phyloP scores from a whole-genome alignment of 2,329 filamentous ascomycete species.

The Proliferodiscus dingleyae region DNA sequence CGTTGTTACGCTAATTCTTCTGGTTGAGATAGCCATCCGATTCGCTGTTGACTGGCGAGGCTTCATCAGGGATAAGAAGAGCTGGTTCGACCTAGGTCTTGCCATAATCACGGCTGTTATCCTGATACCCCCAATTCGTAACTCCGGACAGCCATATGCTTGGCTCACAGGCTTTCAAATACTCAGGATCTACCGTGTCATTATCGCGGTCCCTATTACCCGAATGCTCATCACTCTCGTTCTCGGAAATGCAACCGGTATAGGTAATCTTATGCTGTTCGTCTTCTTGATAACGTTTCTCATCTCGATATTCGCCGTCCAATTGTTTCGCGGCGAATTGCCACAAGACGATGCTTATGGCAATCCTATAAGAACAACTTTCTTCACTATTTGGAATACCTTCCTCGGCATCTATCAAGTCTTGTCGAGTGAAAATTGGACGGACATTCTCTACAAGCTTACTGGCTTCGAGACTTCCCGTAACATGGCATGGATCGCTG shows the following conservation, averaged over 20 bases:
- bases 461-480: constrained; percentile 61
- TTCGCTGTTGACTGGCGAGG: constrained; percentile 73
- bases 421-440: constrained; percentile 96
- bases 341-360: constrained; percentile 58
- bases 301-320: constrained; percentile 85
- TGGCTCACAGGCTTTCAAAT: constrained; percentile 95
- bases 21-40: constrained; percentile 77
- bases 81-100: constrained; percentile 75
- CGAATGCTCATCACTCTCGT: constrained; percentile 82
- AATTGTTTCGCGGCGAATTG: constrained; percentile 87
- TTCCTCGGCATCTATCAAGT: constrained; percentile 98
- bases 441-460: constrained; percentile 74
- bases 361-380: constrained; percentile 65
- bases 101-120: constrained; percentile 81
- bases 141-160: constrained; percentile 67
- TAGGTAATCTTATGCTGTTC: constrained; percentile 91
- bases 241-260: constrained; percentile 84
- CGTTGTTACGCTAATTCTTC: constrained; percentile 69
- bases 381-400: constrained; percentile 88
- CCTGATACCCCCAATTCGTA: constrained; percentile 73
- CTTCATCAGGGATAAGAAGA: constrained; percentile 70
- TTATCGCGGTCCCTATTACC: constrained; percentile 83
- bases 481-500: constrained; percentile 86
- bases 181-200: constrained; percentile 83
- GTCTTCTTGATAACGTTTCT: constrained; percentile 95